A percentile compares a stretch with the other conserved stretches of the same genome.
phyloP scores from a whole-genome alignment of 148 eudicot species.

The Fagopyrum esculentum region DNA sequence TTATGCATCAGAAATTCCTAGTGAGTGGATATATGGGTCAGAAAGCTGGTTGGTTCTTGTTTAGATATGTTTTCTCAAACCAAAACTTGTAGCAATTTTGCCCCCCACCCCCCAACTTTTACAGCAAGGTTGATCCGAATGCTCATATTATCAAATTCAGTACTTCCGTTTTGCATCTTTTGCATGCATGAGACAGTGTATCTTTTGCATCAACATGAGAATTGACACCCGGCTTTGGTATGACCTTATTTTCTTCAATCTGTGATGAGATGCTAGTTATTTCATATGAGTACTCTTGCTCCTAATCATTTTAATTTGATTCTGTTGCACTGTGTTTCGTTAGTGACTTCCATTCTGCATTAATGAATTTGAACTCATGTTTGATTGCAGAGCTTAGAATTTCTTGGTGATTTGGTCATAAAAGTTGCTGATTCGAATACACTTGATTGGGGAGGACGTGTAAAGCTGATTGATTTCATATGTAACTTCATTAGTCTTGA shows the following conservation, averaged over 20 bases:
- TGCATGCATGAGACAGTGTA: not conserved
- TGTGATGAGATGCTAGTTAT: not conserved
- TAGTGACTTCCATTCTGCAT: not conserved
- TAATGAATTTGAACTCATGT: not conserved
- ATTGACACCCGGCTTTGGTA: not conserved
- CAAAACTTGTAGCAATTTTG: not conserved
- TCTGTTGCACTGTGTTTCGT: not conserved
- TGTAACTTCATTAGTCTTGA: constrained; percentile 58
- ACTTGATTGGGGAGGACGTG: constrained; percentile 77
- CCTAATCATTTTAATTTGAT: not conserved
- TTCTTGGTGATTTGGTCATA: constrained; percentile 62
- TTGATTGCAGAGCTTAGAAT: constrained; percentile 48
- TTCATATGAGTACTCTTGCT: not conserved
- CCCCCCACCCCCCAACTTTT: not conserved
- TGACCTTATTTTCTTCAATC: not conserved
- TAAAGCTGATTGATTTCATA: constrained; percentile 67
- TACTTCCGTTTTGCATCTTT: not conserved
- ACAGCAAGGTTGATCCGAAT: not conserved
- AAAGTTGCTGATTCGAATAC: constrained; percentile 50
- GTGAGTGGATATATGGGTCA: too few species aligned
- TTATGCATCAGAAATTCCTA: not conserved
- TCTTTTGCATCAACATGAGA: not conserved
- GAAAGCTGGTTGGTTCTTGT: not conserved
- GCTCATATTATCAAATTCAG: not conserved
- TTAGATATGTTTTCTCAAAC: not conserved